phyloP scores from a whole-genome alignment of 495 filamentous ascomycete genomes.

The Penicillium verhagenii region DNA sequence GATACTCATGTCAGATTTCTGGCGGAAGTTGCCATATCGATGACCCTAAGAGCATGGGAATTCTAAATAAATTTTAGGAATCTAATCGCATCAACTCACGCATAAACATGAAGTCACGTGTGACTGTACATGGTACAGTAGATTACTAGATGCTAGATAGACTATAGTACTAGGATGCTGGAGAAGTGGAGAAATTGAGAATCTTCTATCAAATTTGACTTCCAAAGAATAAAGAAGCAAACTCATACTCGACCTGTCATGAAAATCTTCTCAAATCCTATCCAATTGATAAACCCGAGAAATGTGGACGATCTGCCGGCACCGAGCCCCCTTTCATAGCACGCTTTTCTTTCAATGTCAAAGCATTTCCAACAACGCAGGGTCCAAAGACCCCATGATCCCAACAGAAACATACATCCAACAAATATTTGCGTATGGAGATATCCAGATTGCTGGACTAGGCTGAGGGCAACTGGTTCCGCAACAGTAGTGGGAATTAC shows the following conservation, averaged over 20 bases:
- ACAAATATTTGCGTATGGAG: slow-evolving; percentile 62
- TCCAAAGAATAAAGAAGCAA: not conserved
- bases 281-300: not conserved
- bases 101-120: too few relatives aligned
- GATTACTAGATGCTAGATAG: not conserved
- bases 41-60: too few relatives aligned
- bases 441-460: slow-evolving; percentile 53
- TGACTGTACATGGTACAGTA: too few relatives aligned
- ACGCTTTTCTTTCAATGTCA: slow-evolving; percentile 17
- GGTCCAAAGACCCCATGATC: slow-evolving; percentile 50
- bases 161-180: not conserved
- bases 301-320: not conserved
- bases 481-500: slow-evolving; percentile 65
- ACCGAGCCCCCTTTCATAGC: slow-evolving; percentile 1
- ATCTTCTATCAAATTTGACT: not conserved
- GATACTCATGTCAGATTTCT: too few relatives aligned
- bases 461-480: slow-evolving; percentile 65
- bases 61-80: too few relatives aligned
- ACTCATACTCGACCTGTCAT: not conserved
- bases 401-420: slow-evolving; percentile 59
- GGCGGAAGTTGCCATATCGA: too few relatives aligned
- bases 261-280: not conserved
- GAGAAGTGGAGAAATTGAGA: not conserved
- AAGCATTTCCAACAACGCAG: slow-evolving; percentile 35
- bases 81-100: too few relatives aligned